Evolutionary conservation across 2,329 filamentous ascomycete species (phyloP).

Genomic region (Colletotrichum simmondsii): DNA sequence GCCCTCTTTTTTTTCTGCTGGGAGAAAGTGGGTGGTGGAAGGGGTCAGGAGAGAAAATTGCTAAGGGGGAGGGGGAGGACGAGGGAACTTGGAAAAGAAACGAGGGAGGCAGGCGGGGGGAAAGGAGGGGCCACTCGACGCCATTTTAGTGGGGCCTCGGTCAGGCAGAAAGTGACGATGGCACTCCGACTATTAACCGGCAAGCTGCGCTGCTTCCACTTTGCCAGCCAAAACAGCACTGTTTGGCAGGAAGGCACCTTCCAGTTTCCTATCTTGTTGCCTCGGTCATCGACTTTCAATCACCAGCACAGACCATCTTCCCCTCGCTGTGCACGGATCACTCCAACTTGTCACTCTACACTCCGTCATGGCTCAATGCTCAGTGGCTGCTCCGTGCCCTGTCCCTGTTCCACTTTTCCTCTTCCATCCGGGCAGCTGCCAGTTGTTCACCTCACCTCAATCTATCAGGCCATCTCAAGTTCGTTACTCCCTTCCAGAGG

Average conservation of each 20-base stretch:
- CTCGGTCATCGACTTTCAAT: not conserved
- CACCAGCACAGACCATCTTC: too few species aligned
- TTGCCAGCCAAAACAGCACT: too few species aligned
- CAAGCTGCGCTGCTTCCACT: fast-evolving
- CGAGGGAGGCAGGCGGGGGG: constrained; percentile 28
- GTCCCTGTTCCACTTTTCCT: not conserved
- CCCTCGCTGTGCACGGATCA: too few species aligned
- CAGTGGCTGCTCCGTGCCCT: constrained; percentile 27
- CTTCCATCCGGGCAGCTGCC: not conserved
- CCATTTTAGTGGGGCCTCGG: not conserved
- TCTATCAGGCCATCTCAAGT: too few species aligned
- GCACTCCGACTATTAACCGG: constrained; percentile 14
- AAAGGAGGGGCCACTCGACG: not conserved
- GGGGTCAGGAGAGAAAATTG: constrained; percentile 33
- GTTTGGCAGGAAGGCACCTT: not conserved
- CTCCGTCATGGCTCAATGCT: constrained; percentile 25
- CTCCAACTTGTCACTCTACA: constrained; percentile 27
- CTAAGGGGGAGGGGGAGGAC: constrained; percentile 23
- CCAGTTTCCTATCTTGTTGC: not conserved
- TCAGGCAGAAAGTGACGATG: not conserved
- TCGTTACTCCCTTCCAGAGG: too few species aligned
- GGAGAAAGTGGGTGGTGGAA: constrained; percentile 33
- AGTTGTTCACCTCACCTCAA: not conserved
- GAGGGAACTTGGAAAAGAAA: constrained; percentile 34
- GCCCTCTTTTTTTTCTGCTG: constrained; percentile 40